Conservation (phyloP, 2,329 filamentous ascomycete genomes). For the Pseudomassariella vexata region DNA sequence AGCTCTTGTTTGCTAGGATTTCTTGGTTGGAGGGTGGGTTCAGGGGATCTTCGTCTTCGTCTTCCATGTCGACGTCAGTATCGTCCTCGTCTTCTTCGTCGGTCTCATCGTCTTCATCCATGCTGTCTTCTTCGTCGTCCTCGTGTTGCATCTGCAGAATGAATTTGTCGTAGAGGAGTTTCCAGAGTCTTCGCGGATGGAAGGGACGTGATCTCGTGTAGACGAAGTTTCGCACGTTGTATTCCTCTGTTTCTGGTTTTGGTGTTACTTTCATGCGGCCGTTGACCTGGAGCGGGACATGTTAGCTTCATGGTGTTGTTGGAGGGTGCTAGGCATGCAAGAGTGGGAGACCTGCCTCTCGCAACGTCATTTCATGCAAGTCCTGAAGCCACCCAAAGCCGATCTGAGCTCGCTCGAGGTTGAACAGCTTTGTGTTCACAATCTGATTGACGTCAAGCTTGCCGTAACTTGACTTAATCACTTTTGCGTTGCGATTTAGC, state of each 20-base stretch:
- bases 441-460: constrained; percentile 62
- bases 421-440: constrained; percentile 58
- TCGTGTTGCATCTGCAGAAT: constrained; percentile 30
- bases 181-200: constrained; percentile 40
- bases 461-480: constrained; percentile 54
- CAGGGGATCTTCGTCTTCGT: constrained; percentile 17
- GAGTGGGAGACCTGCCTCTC: constrained; percentile 32
- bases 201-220: constrained; percentile 56
- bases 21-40: constrained; percentile 26
- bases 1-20: constrained; percentile 52
- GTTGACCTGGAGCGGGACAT: constrained; percentile 29
- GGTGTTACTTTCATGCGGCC: constrained; percentile 51
- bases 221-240: constrained; percentile 66
- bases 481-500: constrained; percentile 61
- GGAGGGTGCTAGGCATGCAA: neutral
- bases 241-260: constrained; percentile 68
- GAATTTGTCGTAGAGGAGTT: constrained; percentile 41
- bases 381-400: constrained; percentile 67
- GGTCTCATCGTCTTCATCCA: constrained; percentile 23
- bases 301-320: neutral
- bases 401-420: constrained; percentile 54
- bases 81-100: constrained; percentile 14
- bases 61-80: constrained; percentile 16
- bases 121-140: constrained; percentile 25
- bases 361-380: constrained; percentile 60